A percentile compares a stretch with the other conserved stretches of the same genome.
Evolutionary conservation across 306 rosid genomes (phyloP).

Genomic region (Prunus salicina): DNA sequence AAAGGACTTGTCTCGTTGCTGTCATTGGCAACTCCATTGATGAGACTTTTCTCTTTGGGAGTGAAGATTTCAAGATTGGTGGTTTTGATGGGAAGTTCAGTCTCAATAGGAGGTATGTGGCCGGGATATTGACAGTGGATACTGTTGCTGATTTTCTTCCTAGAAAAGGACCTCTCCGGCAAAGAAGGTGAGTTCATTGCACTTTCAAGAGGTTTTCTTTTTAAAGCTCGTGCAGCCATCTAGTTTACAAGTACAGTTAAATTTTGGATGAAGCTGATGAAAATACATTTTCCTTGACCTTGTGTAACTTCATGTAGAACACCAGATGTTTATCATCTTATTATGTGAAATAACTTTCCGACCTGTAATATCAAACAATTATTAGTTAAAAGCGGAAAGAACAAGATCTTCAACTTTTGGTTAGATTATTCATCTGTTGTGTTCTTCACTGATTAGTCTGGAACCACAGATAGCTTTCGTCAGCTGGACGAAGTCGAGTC

Average conservation of each 20-base stretch:
- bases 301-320: neutral
- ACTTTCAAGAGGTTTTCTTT: slow-evolving; percentile 7
- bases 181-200: slow-evolving; percentile 61
- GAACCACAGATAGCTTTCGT: neutral
- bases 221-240: neutral
- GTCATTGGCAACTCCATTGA: slow-evolving; percentile 58
- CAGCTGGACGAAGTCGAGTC: neutral
- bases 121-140: slow-evolving; percentile 89
- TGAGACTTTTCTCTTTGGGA: slow-evolving; percentile 59
- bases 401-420: no score
- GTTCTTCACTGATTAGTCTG: neutral
- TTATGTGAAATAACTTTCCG: neutral
- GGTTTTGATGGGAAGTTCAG: slow-evolving; percentile 71
- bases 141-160: slow-evolving; percentile 97
- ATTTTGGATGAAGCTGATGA: neutral
- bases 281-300: neutral
- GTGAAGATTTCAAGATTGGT: slow-evolving; percentile 67
- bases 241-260: neutral
- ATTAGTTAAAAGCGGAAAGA: neutral
- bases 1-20: slow-evolving; percentile 84
- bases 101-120: slow-evolving; percentile 83
- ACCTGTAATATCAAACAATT: neutral
- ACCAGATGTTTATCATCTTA: neutral
- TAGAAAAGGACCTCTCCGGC: slow-evolving; percentile 71
- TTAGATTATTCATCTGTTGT: neutral